Evolutionary conservation across 1,284 basidiomycete species (phyloP), one percentile per base, ranked within the genome.

Genomic region (Fomitopsis betulina): DNA sequence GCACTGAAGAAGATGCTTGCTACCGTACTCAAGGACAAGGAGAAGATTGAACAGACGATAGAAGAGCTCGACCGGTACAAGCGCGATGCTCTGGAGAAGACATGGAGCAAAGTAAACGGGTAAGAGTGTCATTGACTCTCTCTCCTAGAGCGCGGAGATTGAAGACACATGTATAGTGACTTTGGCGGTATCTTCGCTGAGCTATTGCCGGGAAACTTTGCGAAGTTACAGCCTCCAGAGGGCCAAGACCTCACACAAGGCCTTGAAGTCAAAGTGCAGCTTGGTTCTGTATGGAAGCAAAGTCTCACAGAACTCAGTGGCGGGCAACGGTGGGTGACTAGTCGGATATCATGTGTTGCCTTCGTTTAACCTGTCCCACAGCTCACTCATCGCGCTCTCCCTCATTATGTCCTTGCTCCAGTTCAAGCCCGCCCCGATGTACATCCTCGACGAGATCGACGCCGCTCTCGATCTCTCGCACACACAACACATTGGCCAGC

Each of bases 371-470:
- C 27, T 45, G n/a, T 47, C 25, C 21, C 56, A 30, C 27, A 54
- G 19, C 10, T 40, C n/a, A 40, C 43, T 40, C 40, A 54, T 55
- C 38, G 60, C 55, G 32, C 83, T 99, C 2, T 97, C 94, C 10
- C 82, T 99, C 53, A 98, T 99, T 79, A 96, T 99, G 95, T 91
- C 96, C 0, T 83, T 99, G 40, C 83, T 99, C 37, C 96, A 98
- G 74, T 98, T 98, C 84, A 98, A 98, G 72, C 95, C 96, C 2
- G 96, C 96, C n/a, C 97, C 95, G 0, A 96, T 99, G 94, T 98
- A 99, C 74, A 98, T 99, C 69, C 83, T 99, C 23, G 97, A 99
- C 76, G 97, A 99, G 76, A 97, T 99, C 66, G 95, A 98, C 74
- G 94, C 96, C 0, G 96, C 96, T 5, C 84, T 98, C 47, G 96